A percentile compares a stretch with the other conserved stretches of the same genome.
Evolutionary conservation across 768 basidiomycete species (phyloP).

Genomic region (Phaeotremella fagi): DNA sequence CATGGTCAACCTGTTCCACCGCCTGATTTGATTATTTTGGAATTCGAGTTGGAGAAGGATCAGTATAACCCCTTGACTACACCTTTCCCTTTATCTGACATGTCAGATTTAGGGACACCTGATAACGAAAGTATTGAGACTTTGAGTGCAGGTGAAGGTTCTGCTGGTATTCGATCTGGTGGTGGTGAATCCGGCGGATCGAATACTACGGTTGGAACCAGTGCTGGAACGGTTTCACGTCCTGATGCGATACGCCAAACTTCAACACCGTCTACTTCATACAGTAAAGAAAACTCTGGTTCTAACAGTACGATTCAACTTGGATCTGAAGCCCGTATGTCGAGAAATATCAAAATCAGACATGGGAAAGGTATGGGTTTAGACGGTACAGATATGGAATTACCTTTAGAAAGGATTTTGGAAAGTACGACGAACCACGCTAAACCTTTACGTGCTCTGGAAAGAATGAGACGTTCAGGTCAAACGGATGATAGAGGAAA

Average conservation of each 20-base stretch:
- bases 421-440: constrained; percentile 66
- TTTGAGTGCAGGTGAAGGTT: constrained; percentile 10
- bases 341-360: not conserved
- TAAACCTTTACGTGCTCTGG: constrained; percentile 65
- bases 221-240: too few species aligned
- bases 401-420: constrained; percentile 59
- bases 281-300: not conserved
- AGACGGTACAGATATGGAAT: constrained; percentile 46
- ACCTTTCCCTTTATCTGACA: constrained; percentile 32
- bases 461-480: constrained; percentile 58
- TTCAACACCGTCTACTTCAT: constrained; percentile 5
- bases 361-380: constrained; percentile 25
- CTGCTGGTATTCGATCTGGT: constrained; percentile 6
- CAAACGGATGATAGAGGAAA: constrained; percentile 1
- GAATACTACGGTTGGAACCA: constrained; percentile 17
- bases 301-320: not conserved
- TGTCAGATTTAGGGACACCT: constrained; percentile 20
- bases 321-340: not conserved
- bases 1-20: constrained; percentile 55
- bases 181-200: constrained; percentile 15
- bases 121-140: constrained; percentile 23
- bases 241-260: constrained; percentile 15
- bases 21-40: constrained; percentile 60
- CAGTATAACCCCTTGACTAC: constrained; percentile 66
- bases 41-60: constrained; percentile 74